These are phyloP conservation scores for Dentipellis sp. DNA, from an alignment of 768 basidiomycete genomes.

Conservation along the genomic window DNA sequence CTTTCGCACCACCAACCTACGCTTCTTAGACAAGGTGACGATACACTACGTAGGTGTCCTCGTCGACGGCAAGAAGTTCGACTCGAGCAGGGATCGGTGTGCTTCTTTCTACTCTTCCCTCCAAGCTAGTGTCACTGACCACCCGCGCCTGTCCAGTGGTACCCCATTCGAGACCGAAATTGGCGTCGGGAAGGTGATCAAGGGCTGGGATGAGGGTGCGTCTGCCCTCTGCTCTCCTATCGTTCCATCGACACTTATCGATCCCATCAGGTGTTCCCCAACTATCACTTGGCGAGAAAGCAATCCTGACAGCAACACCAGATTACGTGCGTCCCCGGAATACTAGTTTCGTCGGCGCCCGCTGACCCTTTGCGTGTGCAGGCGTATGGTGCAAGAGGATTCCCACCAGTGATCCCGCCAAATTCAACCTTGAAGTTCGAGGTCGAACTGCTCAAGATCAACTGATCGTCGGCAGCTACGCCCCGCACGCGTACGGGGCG, in stretches of 20 bases:
- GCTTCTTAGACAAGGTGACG: slow-evolving; percentile 47
- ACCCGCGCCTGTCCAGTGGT: slow-evolving; percentile 28
- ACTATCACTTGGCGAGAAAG: slow-evolving; percentile 72
- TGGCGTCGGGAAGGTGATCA: slow-evolving; percentile 77
- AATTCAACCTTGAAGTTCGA: slow-evolving; percentile 72
- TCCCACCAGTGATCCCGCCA: slow-evolving; percentile 71
- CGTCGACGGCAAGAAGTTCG: slow-evolving; percentile 52
- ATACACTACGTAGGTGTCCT: slow-evolving; percentile 82
- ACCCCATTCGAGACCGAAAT: slow-evolving; percentile 60
- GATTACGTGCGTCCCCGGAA: slow-evolving; percentile 55
- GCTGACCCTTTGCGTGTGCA: slow-evolving; percentile 19
- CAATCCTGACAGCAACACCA: slow-evolving; percentile 52
- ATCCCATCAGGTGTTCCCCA: slow-evolving; percentile 54
- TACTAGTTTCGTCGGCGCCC: not conserved
- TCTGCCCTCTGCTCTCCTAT: not conserved
- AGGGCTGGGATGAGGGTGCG: slow-evolving; percentile 85
- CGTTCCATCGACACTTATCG: slow-evolving; percentile 11
- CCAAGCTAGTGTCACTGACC: not conserved
- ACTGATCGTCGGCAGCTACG: slow-evolving; percentile 18
- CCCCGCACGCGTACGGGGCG: not conserved
- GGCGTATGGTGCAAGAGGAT: slow-evolving; percentile 71
- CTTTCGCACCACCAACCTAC: slow-evolving; percentile 1
- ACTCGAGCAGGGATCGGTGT: slow-evolving; percentile 72
- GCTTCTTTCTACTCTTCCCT: slow-evolving; percentile 16
- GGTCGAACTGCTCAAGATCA: slow-evolving; percentile 75